Conservation (phyloP, 768 basidiomycete species). For the Agaricus blazei region DNA sequence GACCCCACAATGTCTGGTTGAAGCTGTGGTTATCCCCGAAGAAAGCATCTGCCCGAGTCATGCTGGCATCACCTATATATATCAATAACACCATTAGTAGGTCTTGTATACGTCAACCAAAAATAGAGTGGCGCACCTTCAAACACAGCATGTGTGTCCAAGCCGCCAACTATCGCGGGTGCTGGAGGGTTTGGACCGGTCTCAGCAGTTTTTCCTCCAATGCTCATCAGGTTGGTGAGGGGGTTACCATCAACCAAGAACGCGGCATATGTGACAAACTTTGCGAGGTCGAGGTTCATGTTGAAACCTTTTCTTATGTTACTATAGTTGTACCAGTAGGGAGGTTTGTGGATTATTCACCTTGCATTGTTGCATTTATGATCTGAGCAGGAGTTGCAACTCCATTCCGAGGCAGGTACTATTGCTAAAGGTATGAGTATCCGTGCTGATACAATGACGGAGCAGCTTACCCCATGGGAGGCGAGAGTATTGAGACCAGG, state of each 20-base stretch:
- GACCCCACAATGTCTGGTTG: constrained; percentile 16
- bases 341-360: neutral
- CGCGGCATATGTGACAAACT: constrained; percentile 16
- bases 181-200: constrained; percentile 13
- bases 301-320: constrained; percentile 11
- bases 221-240: constrained; percentile 14
- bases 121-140: constrained; percentile 6
- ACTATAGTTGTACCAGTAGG: too few species aligned
- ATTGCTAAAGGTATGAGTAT: neutral
- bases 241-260: constrained; percentile 14
- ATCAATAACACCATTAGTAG: neutral
- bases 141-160: constrained; percentile 15
- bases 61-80: constrained; percentile 11
- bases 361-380: constrained; percentile 10
- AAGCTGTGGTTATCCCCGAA: constrained; percentile 19
- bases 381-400: constrained; percentile 14
- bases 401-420: constrained; percentile 15
- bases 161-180: constrained; percentile 15
- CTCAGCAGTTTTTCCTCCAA: constrained; percentile 12
- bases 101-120: neutral
- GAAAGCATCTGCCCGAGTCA: constrained; percentile 13
- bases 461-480: constrained; percentile 14
- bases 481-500: constrained; percentile 18
- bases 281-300: constrained; percentile 12
- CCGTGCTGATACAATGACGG: neutral